Percentiles rank a stretch among this genome's conserved stretches.
Evolutionary conservation across 2,329 filamentous ascomycete species (phyloP).

Genomic region (Zopfia rhizophila): DNA sequence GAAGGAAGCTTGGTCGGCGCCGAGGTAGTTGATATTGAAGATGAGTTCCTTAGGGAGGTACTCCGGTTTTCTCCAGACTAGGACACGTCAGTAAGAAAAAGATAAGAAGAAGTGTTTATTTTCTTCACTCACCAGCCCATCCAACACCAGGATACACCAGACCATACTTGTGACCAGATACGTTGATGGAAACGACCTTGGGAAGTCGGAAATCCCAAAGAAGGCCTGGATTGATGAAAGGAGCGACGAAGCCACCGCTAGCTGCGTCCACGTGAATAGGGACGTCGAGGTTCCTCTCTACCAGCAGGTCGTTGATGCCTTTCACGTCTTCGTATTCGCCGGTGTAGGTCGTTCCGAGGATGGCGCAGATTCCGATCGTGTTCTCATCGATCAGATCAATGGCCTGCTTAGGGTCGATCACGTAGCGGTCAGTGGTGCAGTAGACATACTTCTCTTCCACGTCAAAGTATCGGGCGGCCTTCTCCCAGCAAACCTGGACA

Average conservation of each 20-base stretch:
- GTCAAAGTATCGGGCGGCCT: constrained; percentile 83
- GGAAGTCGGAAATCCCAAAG: constrained; percentile 93
- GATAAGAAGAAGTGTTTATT: too few species aligned
- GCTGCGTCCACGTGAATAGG: constrained; percentile 96
- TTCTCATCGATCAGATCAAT: constrained; percentile 73
- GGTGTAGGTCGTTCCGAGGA: constrained; percentile 93
- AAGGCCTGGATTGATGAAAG: constrained; percentile 85
- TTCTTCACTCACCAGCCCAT: constrained; percentile 89
- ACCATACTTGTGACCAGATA: constrained; percentile 89
- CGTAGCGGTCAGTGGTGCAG: constrained; percentile 69
- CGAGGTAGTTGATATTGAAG: constrained; percentile 99
- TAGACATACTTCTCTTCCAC: constrained; percentile 86
- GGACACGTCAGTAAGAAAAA: too few species aligned
- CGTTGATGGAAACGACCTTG: constrained; percentile 92
- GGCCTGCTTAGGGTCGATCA: constrained; percentile 71
- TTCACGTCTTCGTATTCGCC: constrained; percentile 96
- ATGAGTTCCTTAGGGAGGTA: constrained; percentile 90
- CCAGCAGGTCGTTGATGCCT: constrained; percentile 85
- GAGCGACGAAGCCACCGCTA: constrained; percentile 90
- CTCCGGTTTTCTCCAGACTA: constrained; percentile 85
- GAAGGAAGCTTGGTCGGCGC: constrained; percentile 93
- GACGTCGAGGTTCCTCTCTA: constrained; percentile 78
- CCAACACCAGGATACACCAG: constrained; percentile 87
- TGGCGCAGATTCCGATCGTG: constrained; percentile 90
- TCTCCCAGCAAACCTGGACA: constrained; percentile 98